Evolutionary conservation across 768 basidiomycete genomes (phyloP), one percentile per base, ranked within the genome.

Genomic region (Leucocoprinus birnbaumii): DNA sequence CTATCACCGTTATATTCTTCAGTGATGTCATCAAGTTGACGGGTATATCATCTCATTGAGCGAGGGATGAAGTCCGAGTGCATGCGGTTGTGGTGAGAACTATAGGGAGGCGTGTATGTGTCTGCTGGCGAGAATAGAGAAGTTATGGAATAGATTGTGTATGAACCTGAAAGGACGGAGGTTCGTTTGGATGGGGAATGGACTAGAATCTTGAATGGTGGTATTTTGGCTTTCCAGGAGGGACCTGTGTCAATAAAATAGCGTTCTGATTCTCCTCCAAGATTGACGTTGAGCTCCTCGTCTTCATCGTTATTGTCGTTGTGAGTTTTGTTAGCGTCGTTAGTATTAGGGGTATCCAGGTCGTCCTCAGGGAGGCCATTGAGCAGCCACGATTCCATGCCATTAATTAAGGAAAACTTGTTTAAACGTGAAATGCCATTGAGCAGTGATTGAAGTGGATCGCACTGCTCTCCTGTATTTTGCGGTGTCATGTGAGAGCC

Each of bases 361-460:
- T 45, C 13, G 43, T 19, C 25, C 31, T 31, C 31, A 31, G 24
- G 24, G 45, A 71, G 66, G 1, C 91, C 91, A 48, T 86, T 81
- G n/a, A 92, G 77, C 7, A 92, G 79, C 72, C 85, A 93, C 49
- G 86, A 85, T 66, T 93, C 91, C 9, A 91, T 90, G 31, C 91
- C 91, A 55, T 86, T 90, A 14, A 93, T 91, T 66, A 92, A 93
- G 53, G 90, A 91, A 70, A 93, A 93, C n/a, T 89, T 79, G 66
- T 92, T 91, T 51, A 31, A 11, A 5, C 31, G 68, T 43, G 82
- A 83, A 68, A 86, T 91, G 9, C 90, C 89, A 26, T 88, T 84
- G 1, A 93, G 79, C 0, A 92, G 74, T 59, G 83, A 86, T 53
- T 82, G 87, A 59, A 87, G 81, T 14, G 71, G 63, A 24, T 65